phyloP scores from a whole-genome alignment of 805 yeast species.

The Hermanozyma aechmeae region DNA sequence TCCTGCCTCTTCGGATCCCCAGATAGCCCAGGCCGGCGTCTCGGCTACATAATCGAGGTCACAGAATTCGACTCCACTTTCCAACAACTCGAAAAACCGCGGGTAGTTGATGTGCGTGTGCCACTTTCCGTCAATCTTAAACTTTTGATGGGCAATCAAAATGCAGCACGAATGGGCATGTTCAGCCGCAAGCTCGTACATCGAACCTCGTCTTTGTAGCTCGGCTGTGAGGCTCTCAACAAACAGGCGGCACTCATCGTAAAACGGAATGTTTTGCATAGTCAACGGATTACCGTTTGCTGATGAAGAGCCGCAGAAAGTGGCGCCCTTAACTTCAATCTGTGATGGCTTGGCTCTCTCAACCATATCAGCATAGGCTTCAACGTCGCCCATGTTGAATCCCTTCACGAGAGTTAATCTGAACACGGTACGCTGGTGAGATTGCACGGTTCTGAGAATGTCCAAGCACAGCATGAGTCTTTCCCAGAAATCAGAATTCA shows the following conservation, averaged over 20 bases:
- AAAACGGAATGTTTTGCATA: conserved; percentile 92
- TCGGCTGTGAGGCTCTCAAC: conserved; percentile 57
- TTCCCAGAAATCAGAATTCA: conserved; percentile 90
- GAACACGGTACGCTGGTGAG: conserved; percentile 84
- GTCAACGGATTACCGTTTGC: conserved; percentile 84
- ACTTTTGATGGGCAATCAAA: conserved; percentile 66
- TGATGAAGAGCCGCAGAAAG: conserved; percentile 83
- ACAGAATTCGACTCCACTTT: conserved; percentile 55
- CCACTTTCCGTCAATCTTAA: conserved; percentile 68
- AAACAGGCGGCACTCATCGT: conserved; percentile 77
- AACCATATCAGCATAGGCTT: conserved; percentile 82
- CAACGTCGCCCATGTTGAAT: conserved; percentile 74
- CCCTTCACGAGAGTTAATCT: conserved; percentile 87
- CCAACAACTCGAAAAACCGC: conserved; percentile 61
- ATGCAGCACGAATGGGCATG: conserved; percentile 95
- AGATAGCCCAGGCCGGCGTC: conserved; percentile 88
- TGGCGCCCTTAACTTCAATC: conserved; percentile 90
- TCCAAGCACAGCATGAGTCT: conserved; percentile 74
- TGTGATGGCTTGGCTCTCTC: conserved; percentile 75
- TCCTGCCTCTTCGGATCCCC: conserved; percentile 81
- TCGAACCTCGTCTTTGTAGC: conserved; percentile 55
- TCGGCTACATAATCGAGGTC: conserved; percentile 74
- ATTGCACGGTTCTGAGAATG: conserved; percentile 61
- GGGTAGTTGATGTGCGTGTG: conserved; percentile 82
- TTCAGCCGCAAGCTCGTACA: conserved; percentile 84